Evolutionary conservation across 345 rosid species (phyloP).

Genomic region (Erysimum cheiranthoides): DNA sequence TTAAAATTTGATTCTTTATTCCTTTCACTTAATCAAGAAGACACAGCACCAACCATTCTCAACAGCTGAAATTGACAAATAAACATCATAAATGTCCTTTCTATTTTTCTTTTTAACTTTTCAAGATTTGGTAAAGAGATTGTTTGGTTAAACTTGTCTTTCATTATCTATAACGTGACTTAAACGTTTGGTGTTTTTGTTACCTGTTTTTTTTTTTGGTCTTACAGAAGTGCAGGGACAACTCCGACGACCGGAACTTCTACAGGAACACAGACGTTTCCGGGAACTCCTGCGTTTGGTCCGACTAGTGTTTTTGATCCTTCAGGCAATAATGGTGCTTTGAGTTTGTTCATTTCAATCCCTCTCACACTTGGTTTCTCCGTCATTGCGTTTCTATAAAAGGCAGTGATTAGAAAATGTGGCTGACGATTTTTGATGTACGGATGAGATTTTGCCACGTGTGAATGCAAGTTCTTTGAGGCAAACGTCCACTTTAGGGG

Average conservation of each 20-base stretch:
- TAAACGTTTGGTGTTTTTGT: constrained; percentile 11
- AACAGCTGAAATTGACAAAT: constrained; percentile 1
- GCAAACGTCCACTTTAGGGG: constrained; percentile 30
- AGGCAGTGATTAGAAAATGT: constrained; percentile 17
- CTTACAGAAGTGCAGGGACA: constrained; percentile 40
- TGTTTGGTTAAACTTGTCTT: constrained; percentile 25
- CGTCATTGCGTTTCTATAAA: constrained; percentile 37
- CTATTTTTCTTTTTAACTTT: not conserved
- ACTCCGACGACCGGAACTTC: constrained; percentile 8
- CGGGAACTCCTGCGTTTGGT: constrained; percentile 42
- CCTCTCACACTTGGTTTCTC: constrained; percentile 42
- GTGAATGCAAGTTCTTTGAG: constrained; percentile 41
- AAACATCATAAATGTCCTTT: not conserved
- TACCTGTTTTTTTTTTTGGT: not conserved
- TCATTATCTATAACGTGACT: not conserved
- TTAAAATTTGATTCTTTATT: not conserved
- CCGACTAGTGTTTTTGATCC: constrained; percentile 37
- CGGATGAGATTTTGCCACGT: constrained; percentile 40
- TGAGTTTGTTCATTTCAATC: constrained; percentile 34
- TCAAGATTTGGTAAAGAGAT: constrained; percentile 34
- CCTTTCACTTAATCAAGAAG: not conserved
- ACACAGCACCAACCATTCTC: constrained; percentile 29
- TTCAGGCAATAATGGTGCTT: constrained; percentile 28
- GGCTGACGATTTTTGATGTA: constrained; percentile 22
- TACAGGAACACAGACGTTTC: constrained; percentile 34